Conservation (phyloP, 805 yeast genomes). For the Scheffersomyces amazonensis region DNA sequence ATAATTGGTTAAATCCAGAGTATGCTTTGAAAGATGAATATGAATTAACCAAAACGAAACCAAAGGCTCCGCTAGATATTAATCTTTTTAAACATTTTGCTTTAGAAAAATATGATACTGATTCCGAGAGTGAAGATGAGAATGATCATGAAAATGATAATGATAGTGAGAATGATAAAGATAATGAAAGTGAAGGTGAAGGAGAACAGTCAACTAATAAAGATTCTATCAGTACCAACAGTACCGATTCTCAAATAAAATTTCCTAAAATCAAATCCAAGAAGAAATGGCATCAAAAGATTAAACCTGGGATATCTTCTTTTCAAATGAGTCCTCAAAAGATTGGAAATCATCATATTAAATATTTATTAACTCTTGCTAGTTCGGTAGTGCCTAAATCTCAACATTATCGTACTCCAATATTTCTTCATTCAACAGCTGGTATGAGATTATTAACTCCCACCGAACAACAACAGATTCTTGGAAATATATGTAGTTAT, state of each 20-base stretch:
- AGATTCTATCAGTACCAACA: background rate
- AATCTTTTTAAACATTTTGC: conserved; percentile 11
- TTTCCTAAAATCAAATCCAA: conserved; percentile 32
- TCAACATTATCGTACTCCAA: conserved; percentile 62
- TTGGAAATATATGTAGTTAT: conserved; percentile 49
- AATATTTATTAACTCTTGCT: conserved; percentile 46
- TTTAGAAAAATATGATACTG: conserved; percentile 8
- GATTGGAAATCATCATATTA: conserved; percentile 51
- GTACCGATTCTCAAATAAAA: background rate
- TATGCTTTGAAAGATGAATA: conserved; percentile 20
- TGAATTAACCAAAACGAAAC: conserved; percentile 9
- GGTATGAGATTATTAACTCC: conserved; percentile 62
- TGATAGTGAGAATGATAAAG: conserved; percentile 7
- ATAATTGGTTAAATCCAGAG: conserved; percentile 49
- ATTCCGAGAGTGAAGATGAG: conserved; percentile 3
- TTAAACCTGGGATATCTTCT: conserved; percentile 57
- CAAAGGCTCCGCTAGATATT: background rate
- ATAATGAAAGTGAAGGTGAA: conserved; percentile 14
- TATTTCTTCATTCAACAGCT: conserved; percentile 68
- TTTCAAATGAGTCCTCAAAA: conserved; percentile 47
- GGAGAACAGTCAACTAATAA: conserved; percentile 1
- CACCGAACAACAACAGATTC: conserved; percentile 43
- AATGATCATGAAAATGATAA: conserved; percentile 3
- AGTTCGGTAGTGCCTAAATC: conserved; percentile 54
- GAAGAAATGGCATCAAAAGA: conserved; percentile 48